Percentiles rank a stretch among this genome's conserved stretches.
Conservation (phyloP, 306 rosid genomes). For the Prunus davidiana region DNA sequence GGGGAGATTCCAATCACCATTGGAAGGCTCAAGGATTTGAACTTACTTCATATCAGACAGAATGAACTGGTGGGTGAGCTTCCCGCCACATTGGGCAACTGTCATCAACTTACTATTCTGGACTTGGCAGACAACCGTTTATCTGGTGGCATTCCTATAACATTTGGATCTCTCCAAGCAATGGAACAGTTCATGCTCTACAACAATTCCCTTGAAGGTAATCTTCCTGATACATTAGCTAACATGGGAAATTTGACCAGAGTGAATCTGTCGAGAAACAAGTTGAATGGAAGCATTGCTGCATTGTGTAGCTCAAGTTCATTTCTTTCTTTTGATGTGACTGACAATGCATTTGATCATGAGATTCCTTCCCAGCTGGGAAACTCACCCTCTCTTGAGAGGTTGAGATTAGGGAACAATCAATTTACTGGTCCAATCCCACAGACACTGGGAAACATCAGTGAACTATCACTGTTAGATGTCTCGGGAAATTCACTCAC, state of each 20-base stretch:
- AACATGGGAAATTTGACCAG: slow-evolving; percentile 64
- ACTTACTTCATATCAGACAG: slow-evolving; percentile 82
- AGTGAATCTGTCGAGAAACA: slow-evolving; percentile 75
- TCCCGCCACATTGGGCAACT: slow-evolving; percentile 83
- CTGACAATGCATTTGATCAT: slow-evolving; percentile 55
- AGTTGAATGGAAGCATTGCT: slow-evolving; percentile 73
- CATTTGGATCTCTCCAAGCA: slow-evolving; percentile 52
- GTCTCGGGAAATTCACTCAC: slow-evolving; percentile 73
- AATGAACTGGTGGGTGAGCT: slow-evolving; percentile 75
- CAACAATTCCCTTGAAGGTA: slow-evolving; percentile 95
- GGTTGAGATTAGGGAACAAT: slow-evolving; percentile 75
- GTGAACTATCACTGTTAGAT: slow-evolving; percentile 57
- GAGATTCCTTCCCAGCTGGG: slow-evolving; percentile 76
- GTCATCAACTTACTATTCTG: slow-evolving; percentile 56
- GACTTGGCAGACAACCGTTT: slow-evolving; percentile 86
- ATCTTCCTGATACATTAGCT: slow-evolving; percentile 63
- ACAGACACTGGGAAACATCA: slow-evolving; percentile 54
- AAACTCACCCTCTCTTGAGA: slow-evolving; percentile 62
- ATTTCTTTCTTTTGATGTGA: slow-evolving; percentile 78
- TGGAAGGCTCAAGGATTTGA: slow-evolving; percentile 70
- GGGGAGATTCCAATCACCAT: slow-evolving; percentile 73
- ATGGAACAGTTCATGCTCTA: slow-evolving; percentile 82
- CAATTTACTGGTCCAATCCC: slow-evolving; percentile 79
- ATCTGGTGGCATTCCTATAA: slow-evolving; percentile 67
- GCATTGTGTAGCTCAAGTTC: slow-evolving; percentile 58